Evolutionary conservation across 805 yeast species (phyloP), one percentile per base, ranked within the genome.

Genomic region (Lipomyces mesembrius): DNA sequence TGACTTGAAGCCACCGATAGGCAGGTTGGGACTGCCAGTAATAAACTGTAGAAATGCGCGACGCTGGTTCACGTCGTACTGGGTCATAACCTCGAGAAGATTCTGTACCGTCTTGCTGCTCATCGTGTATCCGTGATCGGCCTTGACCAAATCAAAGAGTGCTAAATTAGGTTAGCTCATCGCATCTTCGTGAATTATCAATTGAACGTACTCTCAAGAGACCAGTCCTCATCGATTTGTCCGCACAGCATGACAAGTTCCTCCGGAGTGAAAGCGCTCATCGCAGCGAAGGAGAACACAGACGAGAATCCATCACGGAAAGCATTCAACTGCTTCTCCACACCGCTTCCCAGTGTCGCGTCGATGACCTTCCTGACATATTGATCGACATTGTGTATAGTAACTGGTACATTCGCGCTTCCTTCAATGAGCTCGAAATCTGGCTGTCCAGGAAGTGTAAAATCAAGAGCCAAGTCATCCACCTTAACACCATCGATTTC

Each of bases 11-110:
- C 98, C 98, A 0, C 98, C 98, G 74, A 92, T 85, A 0, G 99
- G 99, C 59, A 95, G 78, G 69, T 88, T 91, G 6, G 98, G 97
- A 0, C 97, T 87, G 0, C 98, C 98, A 0, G 98, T 94, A 68
- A 93, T 80, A 76, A 94, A 94, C 76, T 91, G 97, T 57, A 92
- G 78, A 74, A 94, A 94, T 43, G 82, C 78, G 49, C 98, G 82
- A 68, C 89, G 86, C 68, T 92, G 90, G 0, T 78, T 75, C 1
- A 72, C 71, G 37, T 78, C 75, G 68, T 92, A 88, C 6, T 80
- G 79, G 2, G 84, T 75, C 84, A 95, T 81, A 1, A 91, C 81
- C 46, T 82, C 81, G n/a, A 92, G 76, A 55, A 95, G 78, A 64
- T 84, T 81, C 65, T 82, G 83, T 2, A 94, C 85, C 0, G 88